phyloP scores from a whole-genome alignment of 2,329 filamentous ascomycete genomes.

The Xenosphaeropsis pyriputrescens region DNA sequence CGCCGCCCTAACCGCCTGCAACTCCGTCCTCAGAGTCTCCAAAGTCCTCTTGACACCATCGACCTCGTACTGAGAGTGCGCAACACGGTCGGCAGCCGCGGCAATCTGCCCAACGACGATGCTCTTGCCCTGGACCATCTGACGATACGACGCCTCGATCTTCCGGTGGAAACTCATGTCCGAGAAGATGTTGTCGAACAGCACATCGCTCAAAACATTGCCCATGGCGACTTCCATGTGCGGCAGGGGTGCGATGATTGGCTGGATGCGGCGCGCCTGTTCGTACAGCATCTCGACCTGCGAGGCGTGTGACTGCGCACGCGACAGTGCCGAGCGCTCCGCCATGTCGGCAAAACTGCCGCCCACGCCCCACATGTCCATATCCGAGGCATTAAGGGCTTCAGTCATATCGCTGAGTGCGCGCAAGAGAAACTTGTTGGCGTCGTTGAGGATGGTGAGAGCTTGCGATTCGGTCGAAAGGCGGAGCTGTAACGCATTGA shows the following conservation, averaged over 20 bases:
- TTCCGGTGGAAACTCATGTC: slow-evolving; percentile 36
- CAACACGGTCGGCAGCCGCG: slow-evolving; percentile 17
- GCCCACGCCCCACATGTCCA: slow-evolving; percentile 33
- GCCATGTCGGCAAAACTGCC: slow-evolving; percentile 33
- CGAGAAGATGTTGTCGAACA: slow-evolving; percentile 39
- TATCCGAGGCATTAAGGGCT: slow-evolving; percentile 24
- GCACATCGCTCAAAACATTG: slow-evolving; percentile 30
- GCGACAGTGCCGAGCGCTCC: slow-evolving; percentile 33
- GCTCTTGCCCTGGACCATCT: slow-evolving; percentile 20
- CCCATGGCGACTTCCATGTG: slow-evolving; percentile 27
- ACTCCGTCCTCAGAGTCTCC: slow-evolving; percentile 18
- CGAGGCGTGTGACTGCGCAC: slow-evolving; percentile 26
- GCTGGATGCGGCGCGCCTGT: slow-evolving; percentile 25
- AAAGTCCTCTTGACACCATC: slow-evolving; percentile 18
- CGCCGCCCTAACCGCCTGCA: slow-evolving; percentile 28
- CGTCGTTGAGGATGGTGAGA: slow-evolving; percentile 23
- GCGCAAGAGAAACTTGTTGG: slow-evolving; percentile 19
- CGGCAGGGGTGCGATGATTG: slow-evolving; percentile 21
- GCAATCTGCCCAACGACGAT: slow-evolving; percentile 18
- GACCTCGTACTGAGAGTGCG: slow-evolving; percentile 15
- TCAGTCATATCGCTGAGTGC: slow-evolving; percentile 24
- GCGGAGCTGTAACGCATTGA: slow-evolving; percentile 20
- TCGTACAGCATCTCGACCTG: slow-evolving; percentile 24
- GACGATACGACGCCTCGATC: slow-evolving; percentile 27
- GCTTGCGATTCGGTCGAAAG: slow-evolving; percentile 27